Base-by-base conservation (phyloP, 306 rosid genomes). In the Cicer pinnatifidum region DNA sequence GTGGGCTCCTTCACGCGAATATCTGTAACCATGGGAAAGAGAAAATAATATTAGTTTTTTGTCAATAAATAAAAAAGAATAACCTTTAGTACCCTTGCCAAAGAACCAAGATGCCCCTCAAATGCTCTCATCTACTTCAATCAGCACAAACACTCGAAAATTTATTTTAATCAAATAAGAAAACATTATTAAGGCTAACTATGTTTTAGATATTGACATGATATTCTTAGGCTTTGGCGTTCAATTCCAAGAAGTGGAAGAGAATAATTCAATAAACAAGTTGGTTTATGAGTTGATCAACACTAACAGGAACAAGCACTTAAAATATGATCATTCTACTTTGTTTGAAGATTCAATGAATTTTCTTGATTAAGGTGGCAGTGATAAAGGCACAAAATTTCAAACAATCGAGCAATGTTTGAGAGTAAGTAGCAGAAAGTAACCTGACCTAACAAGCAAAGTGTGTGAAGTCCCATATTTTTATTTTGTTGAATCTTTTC, bases 1-100 rank as follows among this genome's bases (percentile, higher is more conserved):
- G 97, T 61, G 7, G 98, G 98, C 80, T 93, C 98, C 86, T 93
- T 91, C 75, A 91, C 98, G 0, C 97, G 91, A 80, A 93, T 93
- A 82, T 93, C 97, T 93, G 87, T 56, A 70, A 60, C 57, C 58
- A 75, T 11, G 51, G 35, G 15, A 71, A 75, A 69, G 57, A 70
- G 23, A 62, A 70, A 65, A 62, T 37, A 33, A 52, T 23, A 66
- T 75, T 54, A 46, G 62, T 54, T 56, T 16, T 65, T 65, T 19
- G 7, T 44, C 67, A 67, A 44, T 64, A 67, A 16, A 46, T 52
- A 71, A 58, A 58, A 58, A 48, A 65, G 13, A 71, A 71, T 74
- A 20, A 52, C 62, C 38, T 65, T 41, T 59, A 66, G 12, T 3
- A 11, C 17, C 69, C 58, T 61, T 73, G 12, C 13, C 20, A 68